Base-by-base conservation (phyloP, 1,284 basidiomycete genomes). In the Ceratobasidium sp. region DNA sequence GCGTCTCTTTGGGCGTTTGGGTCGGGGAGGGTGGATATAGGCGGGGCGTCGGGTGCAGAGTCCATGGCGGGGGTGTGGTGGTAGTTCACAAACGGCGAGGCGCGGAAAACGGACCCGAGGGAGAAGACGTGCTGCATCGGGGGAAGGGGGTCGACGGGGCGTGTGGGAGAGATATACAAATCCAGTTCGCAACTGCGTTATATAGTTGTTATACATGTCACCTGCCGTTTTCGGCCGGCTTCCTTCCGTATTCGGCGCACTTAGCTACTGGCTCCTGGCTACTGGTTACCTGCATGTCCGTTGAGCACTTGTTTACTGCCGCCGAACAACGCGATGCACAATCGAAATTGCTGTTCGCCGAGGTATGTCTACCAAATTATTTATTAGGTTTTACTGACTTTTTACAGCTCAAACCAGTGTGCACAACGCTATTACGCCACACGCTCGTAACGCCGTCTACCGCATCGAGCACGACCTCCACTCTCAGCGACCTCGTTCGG, bases 351-450 rank as follows among this genome's bases (percentile, higher is more conserved):
- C 17, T 67, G 8, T 67, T 67, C 27, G 33, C 24, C 17, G 41
- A 59, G 67, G 67, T 71, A 31, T 2, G 22, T 36, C 11, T 8
- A 4, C 51, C 2, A n/a, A 9, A 19, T 7, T 19, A 31, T 41
- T 41, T 22, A 45, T 2, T n/a, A 1, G 33, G 24, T n/a, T 31
- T 51, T n/a, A 44, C 9, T 54, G 36, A 41, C 36, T n/a, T 22
- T 67, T 11, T 22, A 7, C 78, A 96, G 95, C 84, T 96, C 78
- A 96, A 95, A 82, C 82, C 84, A 36, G 84, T 89, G 56, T 96
- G 94, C 79, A 93, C 96, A 8, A 88, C 92, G n/a, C 84, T 97
- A 2, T 87, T 96, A 77, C 88, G 86, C 51, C 84, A 90, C 51
- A 89, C 93, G 0, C 84, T 86, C 29, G 83, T 93, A 41, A 86